Conservation (phyloP, 2,329 filamentous ascomycete species). For the Plectosphaerella plurivora region DNA sequence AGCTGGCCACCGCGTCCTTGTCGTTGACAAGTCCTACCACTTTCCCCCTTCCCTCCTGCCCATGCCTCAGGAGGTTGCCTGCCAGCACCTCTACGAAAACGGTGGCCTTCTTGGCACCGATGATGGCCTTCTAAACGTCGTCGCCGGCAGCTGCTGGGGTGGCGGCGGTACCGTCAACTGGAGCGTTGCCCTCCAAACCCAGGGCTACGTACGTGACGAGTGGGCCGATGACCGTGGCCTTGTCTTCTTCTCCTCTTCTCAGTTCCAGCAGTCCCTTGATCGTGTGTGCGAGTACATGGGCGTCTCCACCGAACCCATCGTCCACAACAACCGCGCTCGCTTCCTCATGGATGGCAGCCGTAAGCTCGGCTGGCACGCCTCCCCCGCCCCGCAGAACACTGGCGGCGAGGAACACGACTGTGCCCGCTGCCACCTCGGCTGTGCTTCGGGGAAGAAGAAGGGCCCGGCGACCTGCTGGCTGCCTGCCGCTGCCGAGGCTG, state of each 20-base stretch:
- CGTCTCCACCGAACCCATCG: conserved; percentile 58
- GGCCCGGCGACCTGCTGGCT: conserved; percentile 75
- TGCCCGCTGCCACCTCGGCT: conserved; percentile 58
- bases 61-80: conserved; percentile 61
- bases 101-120: conserved; percentile 53
- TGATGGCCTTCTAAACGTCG: conserved; percentile 53
- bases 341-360: conserved; percentile 70
- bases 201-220: conserved; percentile 72
- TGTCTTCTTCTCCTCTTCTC: conserved; percentile 66
- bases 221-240: conserved; percentile 68
- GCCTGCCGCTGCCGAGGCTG: conserved; percentile 71
- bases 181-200: conserved; percentile 63
- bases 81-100: conserved; percentile 64
- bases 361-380: conserved; percentile 68
- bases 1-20: conserved; percentile 69
- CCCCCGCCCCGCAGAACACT: conserved; percentile 74
- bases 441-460: conserved; percentile 67
- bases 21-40: conserved; percentile 79
- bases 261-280: conserved; percentile 76
- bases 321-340: conserved; percentile 69
- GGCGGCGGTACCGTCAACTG: conserved; percentile 89
- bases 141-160: conserved; percentile 73
- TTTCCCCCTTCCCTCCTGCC: conserved; percentile 69
- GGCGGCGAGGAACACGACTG: conserved; percentile 71
- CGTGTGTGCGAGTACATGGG: conserved; percentile 77